phyloP scores from a whole-genome alignment of 2,329 filamentous ascomycete genomes.

The Phialophora tarda region DNA sequence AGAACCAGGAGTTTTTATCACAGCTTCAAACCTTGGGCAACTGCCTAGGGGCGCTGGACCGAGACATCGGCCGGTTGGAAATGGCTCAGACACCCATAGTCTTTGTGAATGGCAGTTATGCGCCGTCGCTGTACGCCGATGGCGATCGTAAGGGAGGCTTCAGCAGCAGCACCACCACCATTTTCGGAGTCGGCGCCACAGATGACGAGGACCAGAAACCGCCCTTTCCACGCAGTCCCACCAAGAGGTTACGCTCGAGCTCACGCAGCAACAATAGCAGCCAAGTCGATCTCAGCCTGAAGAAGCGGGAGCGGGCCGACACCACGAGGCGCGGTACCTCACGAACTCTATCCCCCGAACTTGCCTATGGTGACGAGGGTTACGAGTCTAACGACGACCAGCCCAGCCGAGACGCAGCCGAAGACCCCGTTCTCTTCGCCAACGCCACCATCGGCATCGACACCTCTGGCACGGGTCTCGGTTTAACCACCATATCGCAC shows the following conservation, averaged over 20 bases:
- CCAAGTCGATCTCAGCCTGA: not conserved
- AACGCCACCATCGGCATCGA: slow-evolving; percentile 5
- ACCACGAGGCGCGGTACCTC: no score
- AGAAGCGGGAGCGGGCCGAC: not conserved
- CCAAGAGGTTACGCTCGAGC: slow-evolving; percentile 4
- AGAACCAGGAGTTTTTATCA: slow-evolving; percentile 14
- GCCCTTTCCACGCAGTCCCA: slow-evolving; percentile 6
- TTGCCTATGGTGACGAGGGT: not conserved
- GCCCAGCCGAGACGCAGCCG: not conserved
- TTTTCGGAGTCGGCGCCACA: not conserved
- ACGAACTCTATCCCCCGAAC: not conserved
- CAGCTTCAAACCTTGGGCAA: slow-evolving; percentile 13
- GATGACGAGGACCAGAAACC: not conserved
- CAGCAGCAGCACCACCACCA: not conserved
- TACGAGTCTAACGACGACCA: not conserved
- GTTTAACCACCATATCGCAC: not conserved
- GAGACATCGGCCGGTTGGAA: slow-evolving; percentile 15
- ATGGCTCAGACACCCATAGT: slow-evolving; percentile 5
- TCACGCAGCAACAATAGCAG: slow-evolving; percentile 8
- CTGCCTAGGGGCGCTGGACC: slow-evolving; percentile 9
- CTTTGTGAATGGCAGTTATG: not conserved
- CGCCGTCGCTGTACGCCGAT: not conserved
- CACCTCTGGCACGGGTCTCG: not conserved
- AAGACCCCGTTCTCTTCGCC: not conserved
- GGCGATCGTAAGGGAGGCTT: not conserved